Conservation (phyloP, 371 early-diverging fungal genomes). For the Lichtheimia hyalospora region DNA sequence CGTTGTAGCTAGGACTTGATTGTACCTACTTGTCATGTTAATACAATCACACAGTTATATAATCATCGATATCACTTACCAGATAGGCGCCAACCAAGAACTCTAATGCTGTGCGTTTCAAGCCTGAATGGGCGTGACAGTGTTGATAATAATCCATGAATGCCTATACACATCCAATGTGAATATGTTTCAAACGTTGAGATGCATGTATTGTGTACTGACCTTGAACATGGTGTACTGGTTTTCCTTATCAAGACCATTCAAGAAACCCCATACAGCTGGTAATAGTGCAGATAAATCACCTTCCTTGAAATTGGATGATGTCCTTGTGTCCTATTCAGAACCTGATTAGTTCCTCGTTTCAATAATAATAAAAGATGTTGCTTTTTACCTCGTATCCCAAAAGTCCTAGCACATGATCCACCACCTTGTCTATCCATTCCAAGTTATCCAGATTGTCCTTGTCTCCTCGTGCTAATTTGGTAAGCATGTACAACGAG, state of each 20-base stretch:
- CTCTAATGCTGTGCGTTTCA: slow-evolving; percentile 36
- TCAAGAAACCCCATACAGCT: slow-evolving; percentile 62
- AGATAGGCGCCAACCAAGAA: slow-evolving; percentile 41
- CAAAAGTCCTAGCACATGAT: slow-evolving; percentile 50
- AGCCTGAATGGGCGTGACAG: slow-evolving; percentile 37
- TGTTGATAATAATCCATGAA: slow-evolving; percentile 32
- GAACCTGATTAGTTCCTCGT: background rate
- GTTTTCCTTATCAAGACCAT: slow-evolving; percentile 44
- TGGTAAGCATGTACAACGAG: slow-evolving; percentile 58
- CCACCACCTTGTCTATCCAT: slow-evolving; percentile 58
- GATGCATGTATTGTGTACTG: background rate
- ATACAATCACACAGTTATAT: background rate
- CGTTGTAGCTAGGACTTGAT: slow-evolving; percentile 40
- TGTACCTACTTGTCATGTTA: slow-evolving; percentile 25
- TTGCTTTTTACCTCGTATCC: slow-evolving; percentile 34
- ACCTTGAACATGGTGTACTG: slow-evolving; percentile 44
- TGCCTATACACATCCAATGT: slow-evolving; percentile 20
- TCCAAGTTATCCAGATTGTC: slow-evolving; percentile 28
- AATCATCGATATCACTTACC: slow-evolving; percentile 22
- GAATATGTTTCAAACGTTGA: slow-evolving; percentile 17
- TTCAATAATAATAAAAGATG: background rate
- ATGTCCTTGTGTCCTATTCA: slow-evolving; percentile 10
- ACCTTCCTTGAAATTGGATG: slow-evolving; percentile 46
- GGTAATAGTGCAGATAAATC: slow-evolving; percentile 54
- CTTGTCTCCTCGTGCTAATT: slow-evolving; percentile 15